Base-by-base conservation (phyloP, 192 early-diverging fungal species). In the Coemansia sp. region DNA sequence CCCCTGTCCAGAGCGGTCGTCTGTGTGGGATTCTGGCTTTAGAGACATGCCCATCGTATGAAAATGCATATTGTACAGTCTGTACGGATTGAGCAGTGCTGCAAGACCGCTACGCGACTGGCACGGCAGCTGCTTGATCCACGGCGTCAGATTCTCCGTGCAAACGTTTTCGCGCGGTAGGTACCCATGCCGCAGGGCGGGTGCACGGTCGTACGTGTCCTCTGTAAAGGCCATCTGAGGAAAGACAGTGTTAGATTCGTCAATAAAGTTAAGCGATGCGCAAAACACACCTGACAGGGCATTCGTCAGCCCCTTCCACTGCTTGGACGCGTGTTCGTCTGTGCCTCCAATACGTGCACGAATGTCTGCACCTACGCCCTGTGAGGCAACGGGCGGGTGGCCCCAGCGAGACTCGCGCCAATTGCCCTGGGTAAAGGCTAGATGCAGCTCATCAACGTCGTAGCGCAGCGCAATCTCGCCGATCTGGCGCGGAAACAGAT, bases 91-190 rank as follows among this genome's bases (percentile, higher is more conserved):
- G 47, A 97, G 83, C 42, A 97, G 75, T 18, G 81, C 77, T 6
- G 91, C 86, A n/a, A 97, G 75, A 10, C 96, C 96, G 55, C 91
- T 86, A 81, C 89, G 91, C 13, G 89, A 77, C 78, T 95, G 89
- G 66, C 97, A 99, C 3, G 97, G 97, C 37, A 99, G 65, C 55
- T 95, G 80, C 67, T 98, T 99, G 61, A 89, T 85, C 94, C 94
- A 99, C 9, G 95, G 94, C 9, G 97, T 96, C 70, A 99, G 80
- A 68, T 99, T 99, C 66, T 98, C 97, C 5, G 97, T 99, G 60
- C 97, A 99, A 9, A 94, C 92, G 62, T 87, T 88, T 63, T 99
- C 97, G 63, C 90, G 90, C 4, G 95, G 89, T 23, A 99, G 80
- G 13, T 84, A 73, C 1, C 87, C 89, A 45, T 93, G 93, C 8